Evolutionary conservation across 495 filamentous ascomycete species (phyloP).

Genomic region (Cenococcum geophilum): DNA sequence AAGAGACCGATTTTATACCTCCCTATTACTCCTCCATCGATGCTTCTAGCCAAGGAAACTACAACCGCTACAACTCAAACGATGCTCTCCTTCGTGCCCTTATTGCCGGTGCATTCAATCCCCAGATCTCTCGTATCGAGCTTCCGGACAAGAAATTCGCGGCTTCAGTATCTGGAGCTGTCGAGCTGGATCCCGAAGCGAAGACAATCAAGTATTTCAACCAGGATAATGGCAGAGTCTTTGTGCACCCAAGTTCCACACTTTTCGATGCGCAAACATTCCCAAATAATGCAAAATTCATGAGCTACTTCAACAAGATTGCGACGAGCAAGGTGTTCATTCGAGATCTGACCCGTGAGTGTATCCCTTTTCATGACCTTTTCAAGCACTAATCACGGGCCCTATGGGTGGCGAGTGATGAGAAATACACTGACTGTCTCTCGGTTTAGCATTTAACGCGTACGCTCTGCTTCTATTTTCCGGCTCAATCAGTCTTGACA

Average conservation of each 20-base stretch:
- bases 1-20: constrained; percentile 76
- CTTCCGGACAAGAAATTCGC: constrained; percentile 95
- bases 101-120: constrained; percentile 84
- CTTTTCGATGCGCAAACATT: constrained; percentile 77
- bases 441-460: constrained; percentile 56
- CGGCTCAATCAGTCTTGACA: constrained; percentile 77
- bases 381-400: too few species aligned
- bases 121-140: constrained; percentile 82
- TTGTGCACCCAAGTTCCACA: constrained; percentile 82
- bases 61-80: constrained; percentile 47
- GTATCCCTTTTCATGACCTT: too few species aligned
- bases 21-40: constrained; percentile 39
- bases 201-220: constrained; percentile 86
- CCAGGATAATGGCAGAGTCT: constrained; percentile 79
- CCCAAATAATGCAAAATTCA: constrained; percentile 57
- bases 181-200: constrained; percentile 90
- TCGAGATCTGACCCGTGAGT: constrained; percentile 59
- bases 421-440: too few species aligned
- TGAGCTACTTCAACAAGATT: constrained; percentile 88
- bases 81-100: constrained; percentile 69
- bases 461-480: constrained; percentile 89
- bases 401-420: too few species aligned
- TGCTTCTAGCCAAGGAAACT: constrained; percentile 11
- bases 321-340: constrained; percentile 84
- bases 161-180: constrained; percentile 71